Evolutionary conservation across 192 early-diverging fungal species (phyloP).

Genomic region (Coemansia sp.): DNA sequence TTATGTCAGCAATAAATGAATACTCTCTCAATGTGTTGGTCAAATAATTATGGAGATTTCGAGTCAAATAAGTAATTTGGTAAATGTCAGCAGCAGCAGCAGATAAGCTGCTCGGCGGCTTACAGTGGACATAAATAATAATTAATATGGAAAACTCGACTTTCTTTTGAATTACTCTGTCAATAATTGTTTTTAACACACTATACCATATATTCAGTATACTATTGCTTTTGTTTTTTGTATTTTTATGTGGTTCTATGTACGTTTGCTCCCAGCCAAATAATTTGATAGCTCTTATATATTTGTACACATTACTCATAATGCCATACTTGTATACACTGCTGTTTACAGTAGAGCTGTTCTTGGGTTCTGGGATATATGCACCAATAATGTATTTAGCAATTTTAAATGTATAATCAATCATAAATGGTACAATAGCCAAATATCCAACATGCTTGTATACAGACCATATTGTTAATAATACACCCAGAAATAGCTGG

Average conservation of each 20-base stretch:
- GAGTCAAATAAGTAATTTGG: not conserved
- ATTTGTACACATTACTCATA: not conserved
- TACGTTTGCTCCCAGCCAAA: conserved; percentile 41
- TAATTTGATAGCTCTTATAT: conserved; percentile 24
- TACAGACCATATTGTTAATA: not conserved
- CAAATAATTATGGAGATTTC: not conserved
- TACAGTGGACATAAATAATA: conserved; percentile 8
- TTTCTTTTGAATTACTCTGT: not conserved
- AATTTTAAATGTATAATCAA: not conserved
- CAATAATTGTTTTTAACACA: not conserved
- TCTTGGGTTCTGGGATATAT: not conserved
- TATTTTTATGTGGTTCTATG: not conserved
- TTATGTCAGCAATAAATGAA: not conserved
- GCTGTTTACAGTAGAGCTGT: not conserved
- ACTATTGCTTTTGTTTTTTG: not conserved
- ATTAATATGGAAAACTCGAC: not conserved
- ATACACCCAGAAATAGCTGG: not conserved
- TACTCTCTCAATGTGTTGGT: not conserved
- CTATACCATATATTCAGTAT: no score
- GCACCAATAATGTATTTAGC: not conserved
- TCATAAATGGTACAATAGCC: not conserved
- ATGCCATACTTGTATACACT: not conserved
- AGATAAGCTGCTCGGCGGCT: not conserved
- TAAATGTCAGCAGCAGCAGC: conserved; percentile 14
- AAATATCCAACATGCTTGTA: not conserved